Evolutionary conservation across 2,329 filamentous ascomycete species (phyloP).

Genomic region (Cytospora leucostoma): DNA sequence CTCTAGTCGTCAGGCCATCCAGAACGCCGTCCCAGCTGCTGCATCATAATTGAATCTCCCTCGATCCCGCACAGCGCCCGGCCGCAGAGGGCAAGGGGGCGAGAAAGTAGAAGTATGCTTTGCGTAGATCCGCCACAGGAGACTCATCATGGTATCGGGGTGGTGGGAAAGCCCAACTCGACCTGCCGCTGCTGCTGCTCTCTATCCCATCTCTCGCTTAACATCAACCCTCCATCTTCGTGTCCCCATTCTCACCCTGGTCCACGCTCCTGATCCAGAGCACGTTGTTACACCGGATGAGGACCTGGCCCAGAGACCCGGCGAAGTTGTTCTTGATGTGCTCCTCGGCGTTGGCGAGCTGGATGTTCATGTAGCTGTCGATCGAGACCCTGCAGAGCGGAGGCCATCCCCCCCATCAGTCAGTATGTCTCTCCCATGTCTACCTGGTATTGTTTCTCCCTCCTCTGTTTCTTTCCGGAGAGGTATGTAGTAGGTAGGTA

Average conservation of each 20-base stretch:
- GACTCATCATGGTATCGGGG: not conserved
- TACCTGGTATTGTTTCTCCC: not conserved
- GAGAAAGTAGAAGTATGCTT: not conserved
- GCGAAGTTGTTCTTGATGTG: conserved; percentile 86
- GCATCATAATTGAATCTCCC: not conserved
- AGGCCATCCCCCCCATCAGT: not conserved
- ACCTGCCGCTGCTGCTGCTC: not conserved
- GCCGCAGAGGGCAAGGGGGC: not conserved
- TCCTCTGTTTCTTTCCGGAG: too few relatives aligned
- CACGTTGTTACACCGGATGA: conserved; percentile 95
- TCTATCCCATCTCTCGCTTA: not conserved
- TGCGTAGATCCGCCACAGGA: not conserved
- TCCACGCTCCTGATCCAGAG: conserved; percentile 74
- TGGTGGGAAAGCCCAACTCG: not conserved
- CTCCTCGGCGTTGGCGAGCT: conserved; percentile 87
- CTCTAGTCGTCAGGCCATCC: not conserved
- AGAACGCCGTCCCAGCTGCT: not conserved
- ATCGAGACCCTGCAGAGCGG: conserved; percentile 61
- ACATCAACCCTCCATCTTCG: conserved; percentile 58
- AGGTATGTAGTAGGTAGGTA: not conserved
- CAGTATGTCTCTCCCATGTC: not conserved
- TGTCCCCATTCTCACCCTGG: conserved; percentile 53
- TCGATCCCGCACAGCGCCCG: not conserved
- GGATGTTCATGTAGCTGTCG: conserved; percentile 99
- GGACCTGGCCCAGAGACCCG: conserved; percentile 82